These are phyloP conservation scores for Pulchroboletus neoregius DNA, from an alignment of 1,284 basidiomycete genomes.

Conservation along the genomic window DNA sequence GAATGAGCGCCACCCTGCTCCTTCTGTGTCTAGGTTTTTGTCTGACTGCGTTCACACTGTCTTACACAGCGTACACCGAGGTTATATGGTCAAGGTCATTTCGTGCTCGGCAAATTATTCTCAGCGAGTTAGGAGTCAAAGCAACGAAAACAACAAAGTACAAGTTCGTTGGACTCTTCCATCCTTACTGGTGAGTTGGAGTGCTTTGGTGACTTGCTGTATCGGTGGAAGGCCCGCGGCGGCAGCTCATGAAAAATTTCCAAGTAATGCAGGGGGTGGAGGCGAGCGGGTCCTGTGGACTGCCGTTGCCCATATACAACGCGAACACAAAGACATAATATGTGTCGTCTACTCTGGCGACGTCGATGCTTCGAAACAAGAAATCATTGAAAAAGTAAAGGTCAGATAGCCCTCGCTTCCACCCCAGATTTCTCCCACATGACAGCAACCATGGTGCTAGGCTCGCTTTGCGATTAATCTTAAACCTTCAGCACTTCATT, in stretches of 20 bases:
- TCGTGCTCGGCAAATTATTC: slow-evolving; percentile 19
- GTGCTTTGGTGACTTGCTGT: background rate
- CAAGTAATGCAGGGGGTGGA: slow-evolving; percentile 94
- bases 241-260: slow-evolving; percentile 33
- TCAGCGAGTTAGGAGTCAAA: slow-evolving; percentile 16
- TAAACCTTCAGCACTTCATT: slow-evolving; percentile 60
- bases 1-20: slow-evolving; percentile 15
- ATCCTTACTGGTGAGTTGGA: slow-evolving; percentile 84
- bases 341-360: slow-evolving; percentile 92
- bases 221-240: slow-evolving; percentile 34
- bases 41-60: slow-evolving; percentile 14
- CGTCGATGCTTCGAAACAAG: slow-evolving; percentile 69
- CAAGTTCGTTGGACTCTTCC: slow-evolving; percentile 82
- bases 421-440: background rate
- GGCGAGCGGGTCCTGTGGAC: slow-evolving; percentile 97
- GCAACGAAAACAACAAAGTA: slow-evolving; percentile 20
- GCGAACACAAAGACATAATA: slow-evolving; percentile 66
- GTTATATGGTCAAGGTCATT: slow-evolving; percentile 22
- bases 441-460: slow-evolving; percentile 38
- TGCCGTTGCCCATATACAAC: slow-evolving; percentile 78
- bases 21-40: slow-evolving; percentile 23
- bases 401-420: slow-evolving; percentile 39
- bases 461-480: slow-evolving; percentile 81
- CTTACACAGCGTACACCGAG: slow-evolving; percentile 27
- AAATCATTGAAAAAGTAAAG: slow-evolving; percentile 81